phyloP scores from a whole-genome alignment of 495 filamentous ascomycete genomes.

The Tuber indicum region DNA sequence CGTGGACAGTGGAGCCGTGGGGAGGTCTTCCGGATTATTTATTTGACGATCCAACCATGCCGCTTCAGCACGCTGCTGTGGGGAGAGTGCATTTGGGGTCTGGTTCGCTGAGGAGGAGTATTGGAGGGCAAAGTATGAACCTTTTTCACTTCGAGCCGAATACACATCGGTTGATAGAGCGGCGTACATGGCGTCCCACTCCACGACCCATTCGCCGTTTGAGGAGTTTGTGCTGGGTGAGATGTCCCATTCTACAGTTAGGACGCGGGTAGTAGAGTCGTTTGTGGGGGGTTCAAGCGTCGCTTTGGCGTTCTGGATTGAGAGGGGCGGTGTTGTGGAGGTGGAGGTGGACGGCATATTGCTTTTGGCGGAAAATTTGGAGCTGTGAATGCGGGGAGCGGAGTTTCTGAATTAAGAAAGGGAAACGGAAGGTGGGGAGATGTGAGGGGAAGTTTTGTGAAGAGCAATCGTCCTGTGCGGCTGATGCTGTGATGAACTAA shows the following conservation, averaged over 20 bases:
- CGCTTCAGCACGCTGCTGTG: slow-evolving; percentile 16
- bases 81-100: slow-evolving; percentile 20
- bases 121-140: slow-evolving; percentile 38
- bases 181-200: slow-evolving; percentile 40
- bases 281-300: slow-evolving; percentile 23
- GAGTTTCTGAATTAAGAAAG: slow-evolving; percentile 6
- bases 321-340: slow-evolving; percentile 5
- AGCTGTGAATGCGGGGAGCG: background rate
- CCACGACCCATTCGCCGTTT: slow-evolving; percentile 38
- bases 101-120: slow-evolving; percentile 19
- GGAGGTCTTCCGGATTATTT: slow-evolving; percentile 16
- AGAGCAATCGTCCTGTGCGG: background rate
- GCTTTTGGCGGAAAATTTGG: slow-evolving; percentile 10
- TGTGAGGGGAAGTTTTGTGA: slow-evolving; percentile 9
- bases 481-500: slow-evolving; percentile 8
- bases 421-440: slow-evolving; percentile 9
- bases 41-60: slow-evolving; percentile 9
- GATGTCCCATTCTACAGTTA: slow-evolving; percentile 35
- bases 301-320: slow-evolving; percentile 23
- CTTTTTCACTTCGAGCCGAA: slow-evolving; percentile 38
- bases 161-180: slow-evolving; percentile 27
- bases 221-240: background rate
- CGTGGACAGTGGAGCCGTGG: slow-evolving; percentile 30
- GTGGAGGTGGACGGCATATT: slow-evolving; percentile 28
- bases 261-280: slow-evolving; percentile 33